phyloP scores from a whole-genome alignment of 345 rosid genomes.

The Noccaea bulbosa region DNA sequence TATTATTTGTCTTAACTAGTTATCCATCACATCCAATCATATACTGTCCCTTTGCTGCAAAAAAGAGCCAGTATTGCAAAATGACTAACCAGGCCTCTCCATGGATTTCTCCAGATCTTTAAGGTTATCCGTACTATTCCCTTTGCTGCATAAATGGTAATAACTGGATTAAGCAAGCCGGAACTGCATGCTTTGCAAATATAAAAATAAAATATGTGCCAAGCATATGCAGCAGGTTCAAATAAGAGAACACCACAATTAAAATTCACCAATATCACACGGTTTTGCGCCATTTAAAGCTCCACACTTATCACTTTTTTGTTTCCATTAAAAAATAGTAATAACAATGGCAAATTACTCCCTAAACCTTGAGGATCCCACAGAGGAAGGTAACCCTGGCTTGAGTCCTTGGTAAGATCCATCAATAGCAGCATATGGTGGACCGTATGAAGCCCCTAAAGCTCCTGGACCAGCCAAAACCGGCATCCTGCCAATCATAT shows the following conservation, averaged over 20 bases:
- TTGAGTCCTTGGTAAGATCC: constrained; percentile 53
- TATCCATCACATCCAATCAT: constrained; percentile 3
- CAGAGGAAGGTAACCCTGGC: constrained; percentile 61
- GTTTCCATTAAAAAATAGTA: neutral
- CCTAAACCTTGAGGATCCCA: constrained; percentile 68
- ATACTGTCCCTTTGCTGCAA: no score
- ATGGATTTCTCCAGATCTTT: constrained; percentile 18
- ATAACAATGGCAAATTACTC: constrained; percentile 18
- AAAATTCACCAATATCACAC: neutral
- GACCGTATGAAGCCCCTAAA: constrained; percentile 73
- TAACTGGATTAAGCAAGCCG: constrained; percentile 7
- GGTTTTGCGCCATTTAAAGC: neutral
- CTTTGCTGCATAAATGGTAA: constrained; percentile 38
- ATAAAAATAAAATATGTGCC: constrained; percentile 14
- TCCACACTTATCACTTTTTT: neutral
- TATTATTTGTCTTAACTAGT: neutral
- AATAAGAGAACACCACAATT: neutral
- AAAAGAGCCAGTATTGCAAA: neutral
- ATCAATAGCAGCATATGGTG: constrained; percentile 79
- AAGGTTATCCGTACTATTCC: constrained; percentile 27
- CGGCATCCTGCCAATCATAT: constrained; percentile 73
- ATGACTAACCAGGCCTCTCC: constrained; percentile 44
- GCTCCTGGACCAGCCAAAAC: constrained; percentile 88
- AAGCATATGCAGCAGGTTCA: constrained; percentile 1
- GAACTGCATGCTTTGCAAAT: constrained; percentile 7